Evolutionary conservation across 805 yeast genomes (phyloP).

Genomic region (Suhomyces sp.): DNA sequence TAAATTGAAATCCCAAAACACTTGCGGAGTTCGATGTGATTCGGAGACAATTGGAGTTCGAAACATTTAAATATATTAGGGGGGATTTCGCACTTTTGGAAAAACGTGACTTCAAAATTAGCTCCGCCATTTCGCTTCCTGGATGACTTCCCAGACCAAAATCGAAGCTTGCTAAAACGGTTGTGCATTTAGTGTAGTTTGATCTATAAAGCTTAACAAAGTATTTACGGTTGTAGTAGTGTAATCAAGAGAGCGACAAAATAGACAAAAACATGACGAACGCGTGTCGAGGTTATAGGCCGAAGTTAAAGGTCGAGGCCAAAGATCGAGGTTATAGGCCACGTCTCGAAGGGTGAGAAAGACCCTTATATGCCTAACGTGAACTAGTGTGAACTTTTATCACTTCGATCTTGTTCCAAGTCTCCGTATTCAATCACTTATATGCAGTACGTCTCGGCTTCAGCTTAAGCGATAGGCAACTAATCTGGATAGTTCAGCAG

Average conservation of each 20-base stretch:
- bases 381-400: too few relatives aligned
- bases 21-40: neutral
- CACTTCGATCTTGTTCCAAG: neutral
- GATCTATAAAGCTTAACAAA: neutral
- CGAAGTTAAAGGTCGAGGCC: neutral
- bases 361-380: too few relatives aligned
- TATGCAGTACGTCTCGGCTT: neutral
- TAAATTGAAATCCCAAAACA: neutral
- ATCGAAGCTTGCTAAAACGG: neutral
- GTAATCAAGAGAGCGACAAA: neutral
- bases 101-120: slow-evolving; percentile 1
- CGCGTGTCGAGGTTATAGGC: neutral
- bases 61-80: neutral
- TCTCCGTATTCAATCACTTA: neutral
- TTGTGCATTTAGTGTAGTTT: neutral
- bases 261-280: neutral
- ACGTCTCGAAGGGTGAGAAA: neutral
- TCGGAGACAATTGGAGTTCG: neutral
- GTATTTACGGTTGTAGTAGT: neutral
- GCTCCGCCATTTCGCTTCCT: slow-evolving; percentile 3
- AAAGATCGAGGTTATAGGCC: neutral
- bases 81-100: slow-evolving; percentile 1
- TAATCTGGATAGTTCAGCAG: neutral
- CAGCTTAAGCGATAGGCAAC: neutral
- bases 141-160: neutral